Evolutionary conservation across 2,329 filamentous ascomycete species (phyloP).

Genomic region (Ceratocystis destructans): DNA sequence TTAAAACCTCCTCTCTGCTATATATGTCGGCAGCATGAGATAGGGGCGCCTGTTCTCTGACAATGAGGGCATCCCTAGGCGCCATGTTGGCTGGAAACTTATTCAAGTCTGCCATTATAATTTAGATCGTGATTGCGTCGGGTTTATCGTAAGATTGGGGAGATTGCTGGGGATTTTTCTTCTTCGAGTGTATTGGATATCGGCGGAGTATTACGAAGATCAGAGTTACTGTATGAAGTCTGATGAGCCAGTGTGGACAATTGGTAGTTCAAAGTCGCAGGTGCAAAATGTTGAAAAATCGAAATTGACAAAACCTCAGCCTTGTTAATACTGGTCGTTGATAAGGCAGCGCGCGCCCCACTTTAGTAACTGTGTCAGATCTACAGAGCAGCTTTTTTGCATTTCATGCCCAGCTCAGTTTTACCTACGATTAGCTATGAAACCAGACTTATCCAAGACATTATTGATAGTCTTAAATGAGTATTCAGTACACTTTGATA

Average conservation of each 20-base stretch:
- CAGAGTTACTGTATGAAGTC: background rate
- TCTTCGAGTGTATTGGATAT: background rate
- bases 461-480: too few species aligned
- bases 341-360: background rate
- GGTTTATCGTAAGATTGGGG: background rate
- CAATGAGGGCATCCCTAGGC: constrained; percentile 48
- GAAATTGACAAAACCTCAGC: background rate
- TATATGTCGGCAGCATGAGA: constrained; percentile 50
- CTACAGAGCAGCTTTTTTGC: too few species aligned
- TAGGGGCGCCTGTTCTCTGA: constrained; percentile 37
- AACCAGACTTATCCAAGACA: too few species aligned
- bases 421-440: too few species aligned
- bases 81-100: constrained; percentile 54
- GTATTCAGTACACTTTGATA: too few species aligned
- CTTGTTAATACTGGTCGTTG: background rate
- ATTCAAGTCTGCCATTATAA: constrained; percentile 46
- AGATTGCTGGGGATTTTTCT: background rate
- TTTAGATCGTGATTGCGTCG: background rate
- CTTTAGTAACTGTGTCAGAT: background rate
- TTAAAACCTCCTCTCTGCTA: constrained; percentile 58
- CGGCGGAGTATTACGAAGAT: background rate
- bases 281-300: too few species aligned
- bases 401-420: too few species aligned
- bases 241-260: background rate
- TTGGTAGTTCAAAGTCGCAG: background rate